Conservation (phyloP, 2,329 filamentous ascomycete genomes). For the Verruconis gallopava region DNA sequence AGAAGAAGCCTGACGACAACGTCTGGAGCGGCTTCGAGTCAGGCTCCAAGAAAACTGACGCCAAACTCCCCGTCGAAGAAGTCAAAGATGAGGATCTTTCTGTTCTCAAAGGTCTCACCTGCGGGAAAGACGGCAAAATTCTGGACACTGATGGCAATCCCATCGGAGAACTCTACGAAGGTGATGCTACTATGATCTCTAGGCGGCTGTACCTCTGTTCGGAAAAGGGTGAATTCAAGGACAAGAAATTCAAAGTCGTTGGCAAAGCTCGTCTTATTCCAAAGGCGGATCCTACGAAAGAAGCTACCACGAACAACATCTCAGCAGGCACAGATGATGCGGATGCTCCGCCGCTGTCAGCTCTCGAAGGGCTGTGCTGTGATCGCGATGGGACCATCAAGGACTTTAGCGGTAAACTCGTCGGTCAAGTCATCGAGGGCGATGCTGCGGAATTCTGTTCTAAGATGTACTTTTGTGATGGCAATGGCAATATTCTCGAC, state of each 20-base stretch:
- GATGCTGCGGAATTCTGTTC: slow-evolving; percentile 31
- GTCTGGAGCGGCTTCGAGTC: slow-evolving; percentile 29
- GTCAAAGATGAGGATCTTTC: slow-evolving; percentile 25
- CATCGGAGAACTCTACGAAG: slow-evolving; percentile 36
- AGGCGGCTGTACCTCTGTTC: slow-evolving; percentile 33
- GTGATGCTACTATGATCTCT: slow-evolving; percentile 39
- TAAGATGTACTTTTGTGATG: slow-evolving; percentile 36
- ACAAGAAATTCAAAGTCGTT: slow-evolving; percentile 36
- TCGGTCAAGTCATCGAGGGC: slow-evolving; percentile 36
- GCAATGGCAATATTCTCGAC: slow-evolving; percentile 37
- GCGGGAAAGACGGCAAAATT: slow-evolving; percentile 39
- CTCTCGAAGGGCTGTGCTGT: slow-evolving; percentile 39
- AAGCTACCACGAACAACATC: slow-evolving; percentile 31
- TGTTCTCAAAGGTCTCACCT: slow-evolving; percentile 33
- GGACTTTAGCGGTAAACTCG: slow-evolving; percentile 36
- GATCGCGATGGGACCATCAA: slow-evolving; percentile 44
- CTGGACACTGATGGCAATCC: slow-evolving; percentile 32
- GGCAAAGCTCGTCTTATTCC: slow-evolving; percentile 37
- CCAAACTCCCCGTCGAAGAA: slow-evolving; percentile 1
- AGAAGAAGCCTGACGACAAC: slow-evolving; percentile 2
- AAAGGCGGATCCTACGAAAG: slow-evolving; percentile 34
- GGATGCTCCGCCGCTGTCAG: slow-evolving; percentile 30
- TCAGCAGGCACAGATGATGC: slow-evolving; percentile 32
- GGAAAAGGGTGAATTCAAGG: slow-evolving; percentile 37
- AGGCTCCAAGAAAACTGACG: slow-evolving; percentile 30